phyloP scores from a whole-genome alignment of 192 early-diverging fungal species.

The Umbelopsis ramanniana region DNA sequence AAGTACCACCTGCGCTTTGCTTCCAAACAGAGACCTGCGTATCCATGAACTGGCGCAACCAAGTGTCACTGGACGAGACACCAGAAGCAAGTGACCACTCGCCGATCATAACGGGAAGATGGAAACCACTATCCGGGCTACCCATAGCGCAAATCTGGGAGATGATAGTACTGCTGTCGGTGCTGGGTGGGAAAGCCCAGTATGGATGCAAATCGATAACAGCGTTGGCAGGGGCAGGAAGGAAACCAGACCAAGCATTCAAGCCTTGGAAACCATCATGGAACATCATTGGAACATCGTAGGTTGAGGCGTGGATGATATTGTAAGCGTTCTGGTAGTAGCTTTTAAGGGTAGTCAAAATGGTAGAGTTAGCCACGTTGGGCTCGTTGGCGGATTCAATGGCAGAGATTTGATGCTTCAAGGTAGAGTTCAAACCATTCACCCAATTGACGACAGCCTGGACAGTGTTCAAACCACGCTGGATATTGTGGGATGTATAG shows the following conservation, averaged over 20 bases:
- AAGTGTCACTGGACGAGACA: slow-evolving; percentile 7
- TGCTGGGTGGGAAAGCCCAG: slow-evolving; percentile 27
- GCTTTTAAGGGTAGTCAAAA: slow-evolving; percentile 32
- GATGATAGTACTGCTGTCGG: slow-evolving; percentile 19
- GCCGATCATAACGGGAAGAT: slow-evolving; percentile 35
- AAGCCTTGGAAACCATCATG: slow-evolving; percentile 51
- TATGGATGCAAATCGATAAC: slow-evolving; percentile 40
- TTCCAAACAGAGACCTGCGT: slow-evolving; percentile 28
- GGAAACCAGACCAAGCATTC: slow-evolving; percentile 41
- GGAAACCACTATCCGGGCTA: slow-evolving; percentile 22
- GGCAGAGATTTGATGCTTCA: slow-evolving; percentile 27
- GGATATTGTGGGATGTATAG: slow-evolving; percentile 29
- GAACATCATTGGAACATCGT: slow-evolving; percentile 40
- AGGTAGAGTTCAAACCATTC: slow-evolving; percentile 33
- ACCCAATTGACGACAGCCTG: slow-evolving; percentile 48
- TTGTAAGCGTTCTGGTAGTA: slow-evolving; percentile 49
- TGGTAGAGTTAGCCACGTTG: slow-evolving; percentile 20
- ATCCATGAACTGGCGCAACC: slow-evolving; percentile 36
- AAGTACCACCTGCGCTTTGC: slow-evolving; percentile 23
- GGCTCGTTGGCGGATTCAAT: slow-evolving; percentile 50
- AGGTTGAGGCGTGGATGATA: slow-evolving; percentile 34
- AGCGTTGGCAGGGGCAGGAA: slow-evolving; percentile 38
- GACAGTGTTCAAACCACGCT: slow-evolving; percentile 29
- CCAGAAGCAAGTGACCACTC: slow-evolving; percentile 35
- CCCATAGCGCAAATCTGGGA: slow-evolving; percentile 24